Conservation (phyloP, 805 yeast species). For the Candida sithepensis region DNA sequence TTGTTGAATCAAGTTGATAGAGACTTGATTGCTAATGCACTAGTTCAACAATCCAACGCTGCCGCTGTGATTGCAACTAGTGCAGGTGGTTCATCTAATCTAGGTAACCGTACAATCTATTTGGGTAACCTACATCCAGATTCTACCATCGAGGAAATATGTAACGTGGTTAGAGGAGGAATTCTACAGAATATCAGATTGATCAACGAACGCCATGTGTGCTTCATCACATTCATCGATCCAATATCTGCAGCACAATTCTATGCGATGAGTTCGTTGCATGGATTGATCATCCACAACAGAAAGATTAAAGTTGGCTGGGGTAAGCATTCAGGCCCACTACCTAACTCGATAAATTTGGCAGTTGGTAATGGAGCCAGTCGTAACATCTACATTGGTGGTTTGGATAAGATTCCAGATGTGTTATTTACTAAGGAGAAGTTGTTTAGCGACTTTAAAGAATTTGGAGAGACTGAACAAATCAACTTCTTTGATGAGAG, state of each 20-base stretch:
- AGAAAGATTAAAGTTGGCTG: conserved; percentile 90
- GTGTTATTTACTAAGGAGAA: conserved; percentile 36
- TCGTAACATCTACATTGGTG: conserved; percentile 87
- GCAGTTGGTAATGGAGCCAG: conserved; percentile 95
- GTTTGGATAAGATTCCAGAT: conserved; percentile 31
- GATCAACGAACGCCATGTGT: conserved; percentile 80
- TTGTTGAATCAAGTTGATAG: conserved; percentile 56
- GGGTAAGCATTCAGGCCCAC: conserved; percentile 96
- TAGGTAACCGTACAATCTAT: conserved; percentile 92
- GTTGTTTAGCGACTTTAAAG: conserved; percentile 68
- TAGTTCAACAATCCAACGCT: conserved; percentile 92
- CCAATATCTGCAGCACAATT: conserved; percentile 98
- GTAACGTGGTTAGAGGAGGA: conserved; percentile 96
- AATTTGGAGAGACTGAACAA: conserved; percentile 93
- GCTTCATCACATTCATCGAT: conserved; percentile 93
- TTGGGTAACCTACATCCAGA: conserved; percentile 88
- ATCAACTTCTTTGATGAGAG: conserved; percentile 81
- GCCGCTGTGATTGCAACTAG: conserved; percentile 96
- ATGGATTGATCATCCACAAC: conserved; percentile 82
- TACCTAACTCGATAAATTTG: conserved; percentile 77
- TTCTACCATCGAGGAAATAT: conserved; percentile 85
- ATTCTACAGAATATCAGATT: conserved; percentile 79
- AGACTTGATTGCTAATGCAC: conserved; percentile 63
- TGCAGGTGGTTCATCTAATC: conserved; percentile 88
- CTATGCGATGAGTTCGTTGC: conserved; percentile 88